Conservation (phyloP, 1,284 basidiomycete species). For the Megacollybia platyphylla region DNA sequence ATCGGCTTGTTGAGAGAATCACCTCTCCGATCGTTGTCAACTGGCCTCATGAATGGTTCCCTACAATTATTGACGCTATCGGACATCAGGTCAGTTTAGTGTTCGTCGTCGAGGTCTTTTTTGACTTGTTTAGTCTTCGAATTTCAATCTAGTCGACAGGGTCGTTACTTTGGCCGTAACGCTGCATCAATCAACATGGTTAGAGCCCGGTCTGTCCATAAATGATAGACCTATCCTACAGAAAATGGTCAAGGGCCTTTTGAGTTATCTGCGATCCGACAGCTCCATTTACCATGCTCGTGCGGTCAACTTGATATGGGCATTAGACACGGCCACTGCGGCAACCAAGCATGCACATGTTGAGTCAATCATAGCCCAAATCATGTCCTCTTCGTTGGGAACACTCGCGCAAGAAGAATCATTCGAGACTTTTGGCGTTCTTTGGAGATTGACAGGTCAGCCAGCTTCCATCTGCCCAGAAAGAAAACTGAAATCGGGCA, state of each 20-base stretch:
- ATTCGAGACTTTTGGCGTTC: slow-evolving; percentile 81
- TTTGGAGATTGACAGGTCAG: slow-evolving; percentile 84
- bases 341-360: slow-evolving; percentile 51
- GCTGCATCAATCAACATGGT: slow-evolving; percentile 33
- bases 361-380: slow-evolving; percentile 65
- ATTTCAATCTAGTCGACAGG: slow-evolving; percentile 57
- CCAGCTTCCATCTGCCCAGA: slow-evolving; percentile 3
- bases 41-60: slow-evolving; percentile 55
- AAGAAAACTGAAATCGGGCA: slow-evolving; percentile 14
- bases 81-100: slow-evolving; percentile 33
- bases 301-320: slow-evolving; percentile 81
- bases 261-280: slow-evolving; percentile 63
- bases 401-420: slow-evolving; percentile 39
- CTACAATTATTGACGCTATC: slow-evolving; percentile 32
- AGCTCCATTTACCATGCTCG: slow-evolving; percentile 71
- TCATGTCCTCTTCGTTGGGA: slow-evolving; percentile 40
- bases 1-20: slow-evolving; percentile 31
- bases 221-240: slow-evolving; percentile 40
- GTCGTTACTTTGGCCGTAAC: slow-evolving; percentile 47
- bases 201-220: slow-evolving; percentile 43
- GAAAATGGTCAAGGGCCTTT: slow-evolving; percentile 54
- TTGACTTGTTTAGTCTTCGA: slow-evolving; percentile 27
- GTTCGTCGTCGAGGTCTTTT: slow-evolving; percentile 6
- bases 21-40: slow-evolving; percentile 23
- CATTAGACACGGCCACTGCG: slow-evolving; percentile 53